A percentile compares a stretch with the other conserved stretches of the same genome.
Conservation (phyloP, 768 basidiomycete genomes). For the Leccinum ochraceum region DNA sequence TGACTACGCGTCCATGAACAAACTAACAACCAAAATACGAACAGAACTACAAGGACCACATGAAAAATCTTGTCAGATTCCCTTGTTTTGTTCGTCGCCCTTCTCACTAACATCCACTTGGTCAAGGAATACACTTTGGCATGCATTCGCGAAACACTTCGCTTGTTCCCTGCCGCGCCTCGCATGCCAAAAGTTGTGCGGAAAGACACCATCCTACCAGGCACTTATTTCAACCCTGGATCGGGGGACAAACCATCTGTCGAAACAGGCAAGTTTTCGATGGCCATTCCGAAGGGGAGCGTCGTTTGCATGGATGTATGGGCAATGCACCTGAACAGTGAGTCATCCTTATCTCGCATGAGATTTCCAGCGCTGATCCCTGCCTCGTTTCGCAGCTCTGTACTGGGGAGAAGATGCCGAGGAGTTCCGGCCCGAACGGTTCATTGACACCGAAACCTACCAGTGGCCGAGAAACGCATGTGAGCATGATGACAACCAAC, state of each 20-base stretch:
- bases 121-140: slow-evolving; percentile 44
- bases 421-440: slow-evolving; percentile 51
- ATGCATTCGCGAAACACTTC: slow-evolving; percentile 47
- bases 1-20: background rate
- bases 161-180: slow-evolving; percentile 40
- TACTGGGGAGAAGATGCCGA: slow-evolving; percentile 49
- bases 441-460: slow-evolving; percentile 50
- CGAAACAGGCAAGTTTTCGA: slow-evolving; percentile 32
- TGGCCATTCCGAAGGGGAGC: slow-evolving; percentile 42
- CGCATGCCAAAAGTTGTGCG: slow-evolving; percentile 39
- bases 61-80: slow-evolving; percentile 37
- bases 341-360: slow-evolving; percentile 14
- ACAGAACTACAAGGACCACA: slow-evolving; percentile 43
- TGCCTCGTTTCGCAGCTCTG: slow-evolving; percentile 33
- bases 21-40: background rate
- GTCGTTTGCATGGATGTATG: slow-evolving; percentile 42
- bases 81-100: background rate
- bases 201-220: slow-evolving; percentile 37
- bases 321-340: slow-evolving; percentile 48
- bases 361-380: background rate
- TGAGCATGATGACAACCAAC: slow-evolving; percentile 13
- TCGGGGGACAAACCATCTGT: slow-evolving; percentile 11
- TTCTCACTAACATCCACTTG: background rate
- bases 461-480: slow-evolving; percentile 6
- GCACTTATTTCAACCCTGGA: slow-evolving; percentile 34